Conservation (phyloP, 306 rosid genomes). For the Lotus japonicus region DNA sequence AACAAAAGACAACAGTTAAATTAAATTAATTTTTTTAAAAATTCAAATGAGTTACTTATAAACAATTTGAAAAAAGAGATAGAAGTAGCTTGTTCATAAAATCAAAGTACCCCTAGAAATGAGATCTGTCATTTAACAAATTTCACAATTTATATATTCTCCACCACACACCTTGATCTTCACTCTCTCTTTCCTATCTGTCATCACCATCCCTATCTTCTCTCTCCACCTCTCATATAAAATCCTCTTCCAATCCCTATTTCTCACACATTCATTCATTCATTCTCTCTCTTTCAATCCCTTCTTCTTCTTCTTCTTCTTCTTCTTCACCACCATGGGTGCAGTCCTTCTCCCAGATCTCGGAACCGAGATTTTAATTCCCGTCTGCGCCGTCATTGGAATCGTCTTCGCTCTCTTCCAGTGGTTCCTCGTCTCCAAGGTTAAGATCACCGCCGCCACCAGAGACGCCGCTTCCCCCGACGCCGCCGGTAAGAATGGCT, state of each 20-base stretch:
- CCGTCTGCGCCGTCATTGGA: slow-evolving; percentile 69
- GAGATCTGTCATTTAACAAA: too few species aligned
- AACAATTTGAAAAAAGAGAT: too few species aligned
- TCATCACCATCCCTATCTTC: too few species aligned
- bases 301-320: background rate
- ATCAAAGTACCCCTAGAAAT: too few species aligned
- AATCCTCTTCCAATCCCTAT: background rate
- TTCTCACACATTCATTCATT: background rate
- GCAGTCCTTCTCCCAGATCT: slow-evolving; percentile 69
- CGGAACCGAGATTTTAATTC: slow-evolving; percentile 76
- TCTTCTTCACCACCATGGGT: slow-evolving; percentile 40
- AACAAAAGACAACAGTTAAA: too few species aligned
- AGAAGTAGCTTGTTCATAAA: too few species aligned
- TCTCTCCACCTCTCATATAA: too few species aligned
- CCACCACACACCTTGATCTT: too few species aligned
- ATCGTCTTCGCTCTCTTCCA: slow-evolving; percentile 65
- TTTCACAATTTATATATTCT: too few species aligned
- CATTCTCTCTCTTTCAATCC: background rate
- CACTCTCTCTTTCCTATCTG: too few species aligned
- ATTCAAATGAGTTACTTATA: too few species aligned
- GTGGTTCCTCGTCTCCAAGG: slow-evolving; percentile 69
- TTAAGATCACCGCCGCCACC: slow-evolving; percentile 50
- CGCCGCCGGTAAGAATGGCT: slow-evolving; percentile 55
- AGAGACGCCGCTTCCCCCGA: slow-evolving; percentile 19
- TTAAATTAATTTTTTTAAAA: too few species aligned